Percentiles rank a stretch among this genome's conserved stretches.
Conservation (phyloP, 1,284 basidiomycete species). For the Fomitopsis palustris region DNA sequence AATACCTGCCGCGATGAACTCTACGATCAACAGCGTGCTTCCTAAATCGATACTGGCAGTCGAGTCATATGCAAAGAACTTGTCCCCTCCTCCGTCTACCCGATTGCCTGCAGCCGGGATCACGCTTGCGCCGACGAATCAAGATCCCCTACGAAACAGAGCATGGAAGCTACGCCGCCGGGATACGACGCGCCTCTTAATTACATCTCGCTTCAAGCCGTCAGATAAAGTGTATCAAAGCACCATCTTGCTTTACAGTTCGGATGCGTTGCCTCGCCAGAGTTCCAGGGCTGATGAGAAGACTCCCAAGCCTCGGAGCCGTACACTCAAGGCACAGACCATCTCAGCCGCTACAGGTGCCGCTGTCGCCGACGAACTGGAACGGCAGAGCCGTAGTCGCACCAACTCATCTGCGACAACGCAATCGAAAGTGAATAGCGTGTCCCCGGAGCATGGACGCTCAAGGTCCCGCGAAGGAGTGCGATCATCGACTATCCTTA, state of each 20-base stretch:
- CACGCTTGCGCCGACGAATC: conserved; percentile 49
- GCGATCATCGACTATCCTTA: conserved; percentile 50
- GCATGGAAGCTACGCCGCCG: conserved; percentile 57
- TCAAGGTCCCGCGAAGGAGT: conserved; percentile 31
- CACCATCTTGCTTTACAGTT: conserved; percentile 39
- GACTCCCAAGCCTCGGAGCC: conserved; percentile 16
- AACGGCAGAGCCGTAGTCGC: neutral
- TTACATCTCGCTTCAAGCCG: conserved; percentile 47
- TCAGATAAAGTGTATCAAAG: conserved; percentile 46
- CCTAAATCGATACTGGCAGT: conserved; percentile 68
- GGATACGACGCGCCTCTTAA: conserved; percentile 53
- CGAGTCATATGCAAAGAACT: conserved; percentile 66
- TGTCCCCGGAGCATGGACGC: conserved; percentile 11
- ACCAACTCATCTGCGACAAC: neutral
- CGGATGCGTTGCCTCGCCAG: conserved; percentile 9
- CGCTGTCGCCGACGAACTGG: neutral
- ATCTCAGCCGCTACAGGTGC: neutral
- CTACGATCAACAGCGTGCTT: conserved; percentile 79
- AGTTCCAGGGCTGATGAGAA: conserved; percentile 12
- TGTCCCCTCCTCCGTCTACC: conserved; percentile 59
- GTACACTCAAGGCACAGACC: conserved; percentile 6
- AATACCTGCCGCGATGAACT: conserved; percentile 85
- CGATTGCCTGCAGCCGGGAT: conserved; percentile 63
- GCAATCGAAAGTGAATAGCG: neutral
- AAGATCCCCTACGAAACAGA: conserved; percentile 34